phyloP scores from a whole-genome alignment of 345 rosid genomes.

The Excoecaria cochinchinensis region DNA sequence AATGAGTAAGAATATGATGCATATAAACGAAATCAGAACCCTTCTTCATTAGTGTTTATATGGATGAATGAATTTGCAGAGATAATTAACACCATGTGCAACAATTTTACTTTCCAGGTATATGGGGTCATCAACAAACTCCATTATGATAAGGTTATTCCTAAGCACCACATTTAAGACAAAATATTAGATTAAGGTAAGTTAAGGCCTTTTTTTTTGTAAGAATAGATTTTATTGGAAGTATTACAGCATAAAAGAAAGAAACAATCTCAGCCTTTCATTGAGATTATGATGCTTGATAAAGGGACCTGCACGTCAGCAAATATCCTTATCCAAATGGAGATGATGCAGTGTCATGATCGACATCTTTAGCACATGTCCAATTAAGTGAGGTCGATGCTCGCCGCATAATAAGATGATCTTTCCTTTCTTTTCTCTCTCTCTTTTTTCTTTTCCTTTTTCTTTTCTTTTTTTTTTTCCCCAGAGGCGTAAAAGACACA shows the following conservation, averaged over 20 bases:
- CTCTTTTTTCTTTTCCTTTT: background rate
- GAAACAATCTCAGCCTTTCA: constrained; percentile 23
- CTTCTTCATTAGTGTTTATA: background rate
- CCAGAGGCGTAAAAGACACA: constrained; percentile 3
- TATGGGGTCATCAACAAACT: constrained; percentile 24
- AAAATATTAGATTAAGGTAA: constrained; percentile 18
- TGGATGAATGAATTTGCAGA: background rate
- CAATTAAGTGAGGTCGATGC: constrained; percentile 19
- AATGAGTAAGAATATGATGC: constrained; percentile 11
- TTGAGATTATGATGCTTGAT: constrained; percentile 22
- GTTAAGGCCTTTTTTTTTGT: constrained; percentile 8
- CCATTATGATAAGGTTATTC: constrained; percentile 31
- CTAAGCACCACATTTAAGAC: constrained; percentile 12
- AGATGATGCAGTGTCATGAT: constrained; percentile 16
- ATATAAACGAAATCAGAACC: background rate
- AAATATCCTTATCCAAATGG: constrained; percentile 28
- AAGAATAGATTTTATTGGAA: constrained; percentile 10
- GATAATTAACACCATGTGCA: background rate
- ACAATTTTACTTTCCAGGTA: constrained; percentile 21
- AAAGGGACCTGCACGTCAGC: constrained; percentile 4
- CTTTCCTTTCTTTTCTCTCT: constrained; percentile 12
- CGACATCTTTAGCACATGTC: constrained; percentile 23
- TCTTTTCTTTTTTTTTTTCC: constrained; percentile 7
- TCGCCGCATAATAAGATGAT: constrained; percentile 22
- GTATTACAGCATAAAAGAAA: background rate